These are phyloP conservation scores for Diaporthe sp. DNA, from an alignment of 2,329 filamentous ascomycete species.

Conservation along the genomic window DNA sequence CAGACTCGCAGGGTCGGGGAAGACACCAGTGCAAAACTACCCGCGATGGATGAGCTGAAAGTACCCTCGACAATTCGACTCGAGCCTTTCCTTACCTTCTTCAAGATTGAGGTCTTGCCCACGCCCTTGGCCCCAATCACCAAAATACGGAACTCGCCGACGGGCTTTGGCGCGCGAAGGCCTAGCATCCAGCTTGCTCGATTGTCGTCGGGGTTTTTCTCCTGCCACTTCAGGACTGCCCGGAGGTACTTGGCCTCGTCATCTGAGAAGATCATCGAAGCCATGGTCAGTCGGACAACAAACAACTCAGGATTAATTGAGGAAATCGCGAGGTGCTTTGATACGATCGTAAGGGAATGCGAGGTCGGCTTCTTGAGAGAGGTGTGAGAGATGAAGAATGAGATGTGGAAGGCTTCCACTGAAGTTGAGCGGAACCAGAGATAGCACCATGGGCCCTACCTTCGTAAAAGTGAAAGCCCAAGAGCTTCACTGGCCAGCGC, in stretches of 20 bases:
- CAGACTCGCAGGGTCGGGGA: conserved; percentile 46
- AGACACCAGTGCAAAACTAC: conserved; percentile 52
- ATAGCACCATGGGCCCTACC: not conserved
- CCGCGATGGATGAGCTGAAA: conserved; percentile 1
- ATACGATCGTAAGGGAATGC: not conserved
- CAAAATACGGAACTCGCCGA: conserved; percentile 56
- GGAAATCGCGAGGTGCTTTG: not conserved
- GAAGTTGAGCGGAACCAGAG: not conserved
- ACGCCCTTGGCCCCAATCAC: conserved; percentile 55
- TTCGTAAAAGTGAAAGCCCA: not conserved
- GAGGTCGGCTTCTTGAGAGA: not conserved
- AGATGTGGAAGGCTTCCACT: not conserved
- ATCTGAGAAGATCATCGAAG: conserved; percentile 54
- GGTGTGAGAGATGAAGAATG: not conserved
- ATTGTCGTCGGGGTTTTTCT: conserved; percentile 47
- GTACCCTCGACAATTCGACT: conserved; percentile 15
- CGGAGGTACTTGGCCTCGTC: conserved; percentile 58
- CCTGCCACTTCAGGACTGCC: conserved; percentile 57
- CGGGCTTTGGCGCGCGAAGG: conserved; percentile 43
- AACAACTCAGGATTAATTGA: not conserved
- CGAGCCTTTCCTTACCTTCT: conserved; percentile 48
- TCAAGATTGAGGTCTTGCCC: conserved; percentile 59
- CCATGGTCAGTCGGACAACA: conserved; percentile 35
- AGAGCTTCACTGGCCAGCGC: conserved; percentile 6
- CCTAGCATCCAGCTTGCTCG: conserved; percentile 34